Base-by-base conservation (phyloP, 805 yeast species). In the Cephaloascus fragrans region DNA sequence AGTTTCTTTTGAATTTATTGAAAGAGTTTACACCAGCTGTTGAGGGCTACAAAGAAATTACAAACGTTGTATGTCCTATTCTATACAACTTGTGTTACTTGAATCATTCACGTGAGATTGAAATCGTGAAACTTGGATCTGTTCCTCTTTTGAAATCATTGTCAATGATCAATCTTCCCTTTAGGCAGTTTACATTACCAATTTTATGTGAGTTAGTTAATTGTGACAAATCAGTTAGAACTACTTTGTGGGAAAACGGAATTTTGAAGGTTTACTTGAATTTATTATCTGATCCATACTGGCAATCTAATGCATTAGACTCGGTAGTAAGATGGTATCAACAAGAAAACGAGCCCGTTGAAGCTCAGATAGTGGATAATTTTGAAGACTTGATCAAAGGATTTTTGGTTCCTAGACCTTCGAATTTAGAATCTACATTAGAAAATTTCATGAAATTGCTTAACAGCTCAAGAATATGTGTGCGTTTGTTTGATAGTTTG, bases 301-400 rank as follows among this genome's bases (percentile, higher is more conserved):
- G 80, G 80, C 77, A 73, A 50, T 67, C 71, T 16, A 72, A 69
- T 48, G 74, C 79, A 2, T 58, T 73, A 43, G 78, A 75, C 20
- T 67, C 79, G 0, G 57, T 75, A 2, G 35, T 67, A 8, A 53
- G 48, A 44, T 70, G 67, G 76, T 53, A 46, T 42, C 50, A 52
- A 45, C 61, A 46, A 39, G 58, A 56, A 37, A 52, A 54, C 3
- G 45, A 40, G 5, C 54, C 37, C 33, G 51, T 49, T 6, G 46
- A 37, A 34, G 53, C 52, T 23, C 59, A 45, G 19, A 45, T 51
- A 39, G 51, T 55, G 18, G 49, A 39, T 17, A 65, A 56, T 18
- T 44, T 45, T 3, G 50, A 51, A 20, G 60, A 67, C 39, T 47
- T 71, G 16, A 44, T 57, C 1, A 55, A 57, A 12, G 73, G 75